Conservation (phyloP, 495 filamentous ascomycete species). For the Apodospora peruviana region DNA sequence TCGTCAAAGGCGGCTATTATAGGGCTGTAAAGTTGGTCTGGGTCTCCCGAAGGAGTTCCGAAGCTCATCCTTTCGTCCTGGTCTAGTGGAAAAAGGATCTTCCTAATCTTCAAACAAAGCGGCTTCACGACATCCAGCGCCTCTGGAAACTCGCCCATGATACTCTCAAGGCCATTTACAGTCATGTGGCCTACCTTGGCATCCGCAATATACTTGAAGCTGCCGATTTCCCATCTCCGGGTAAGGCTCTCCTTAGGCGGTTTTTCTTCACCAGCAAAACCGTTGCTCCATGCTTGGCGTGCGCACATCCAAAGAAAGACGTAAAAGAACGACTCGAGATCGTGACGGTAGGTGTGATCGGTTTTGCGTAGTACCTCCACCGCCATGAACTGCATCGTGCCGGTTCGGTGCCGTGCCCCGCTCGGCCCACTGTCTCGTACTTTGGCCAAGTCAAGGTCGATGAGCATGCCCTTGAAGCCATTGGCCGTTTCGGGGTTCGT, state of each 20-base stretch:
- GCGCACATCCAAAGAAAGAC: constrained; percentile 7
- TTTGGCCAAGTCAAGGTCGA: constrained; percentile 3
- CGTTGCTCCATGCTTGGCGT: neutral
- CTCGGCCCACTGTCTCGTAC: neutral
- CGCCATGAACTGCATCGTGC: constrained; percentile 6
- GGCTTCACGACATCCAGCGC: no score
- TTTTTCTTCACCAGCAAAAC: neutral
- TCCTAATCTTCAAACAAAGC: no score
- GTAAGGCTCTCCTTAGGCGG: neutral
- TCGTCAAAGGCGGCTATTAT: no score
- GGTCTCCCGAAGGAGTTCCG: no score
- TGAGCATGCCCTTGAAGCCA: constrained; percentile 1
- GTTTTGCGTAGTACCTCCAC: constrained; percentile 1
- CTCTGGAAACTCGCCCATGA: neutral
- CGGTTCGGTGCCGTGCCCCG: no score
- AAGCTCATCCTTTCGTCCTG: no score
- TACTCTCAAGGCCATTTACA: neutral
- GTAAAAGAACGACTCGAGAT: constrained; percentile 9
- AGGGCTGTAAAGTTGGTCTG: no score
- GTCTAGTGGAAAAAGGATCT: no score
- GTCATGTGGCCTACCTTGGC: constrained; percentile 4
- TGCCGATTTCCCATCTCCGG: constrained; percentile 1
- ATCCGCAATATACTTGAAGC: neutral
- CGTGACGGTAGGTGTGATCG: constrained; percentile 5
- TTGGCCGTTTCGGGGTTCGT: neutral